phyloP scores from a whole-genome alignment of 2,329 filamentous ascomycete species.

The Sarocladium brachiariae region DNA sequence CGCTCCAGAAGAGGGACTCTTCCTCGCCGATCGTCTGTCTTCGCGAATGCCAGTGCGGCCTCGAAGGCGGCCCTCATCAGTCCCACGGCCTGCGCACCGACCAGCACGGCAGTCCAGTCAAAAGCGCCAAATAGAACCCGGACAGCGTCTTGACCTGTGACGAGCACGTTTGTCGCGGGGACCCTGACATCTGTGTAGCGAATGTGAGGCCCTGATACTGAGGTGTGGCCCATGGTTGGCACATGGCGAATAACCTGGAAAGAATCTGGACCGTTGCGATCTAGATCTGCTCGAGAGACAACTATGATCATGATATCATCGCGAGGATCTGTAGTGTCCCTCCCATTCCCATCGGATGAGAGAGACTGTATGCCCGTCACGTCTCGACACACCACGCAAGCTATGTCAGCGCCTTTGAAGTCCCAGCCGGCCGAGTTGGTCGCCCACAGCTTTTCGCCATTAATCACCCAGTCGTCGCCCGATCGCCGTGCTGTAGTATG shows the following conservation, averaged over 20 bases:
- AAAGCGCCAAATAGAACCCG: conserved; percentile 36
- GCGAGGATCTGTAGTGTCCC: conserved; percentile 16
- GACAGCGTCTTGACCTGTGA: not conserved
- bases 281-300: conserved; percentile 40
- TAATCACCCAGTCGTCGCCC: conserved; percentile 44
- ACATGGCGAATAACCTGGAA: conserved; percentile 41
- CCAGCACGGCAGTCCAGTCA: conserved; percentile 37
- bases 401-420: conserved; percentile 41
- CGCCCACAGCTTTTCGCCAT: conserved; percentile 51
- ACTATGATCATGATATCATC: conserved; percentile 39
- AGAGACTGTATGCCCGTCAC: conserved; percentile 15
- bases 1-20: conserved; percentile 36
- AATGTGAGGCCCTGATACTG: conserved; percentile 41
- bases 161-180: conserved; percentile 38
- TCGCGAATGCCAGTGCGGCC: conserved; percentile 42
- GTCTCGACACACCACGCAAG: conserved; percentile 44
- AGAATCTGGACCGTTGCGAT: conserved; percentile 31
- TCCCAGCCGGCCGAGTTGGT: conserved; percentile 50
- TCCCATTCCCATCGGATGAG: not conserved
- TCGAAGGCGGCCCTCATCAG: conserved; percentile 49
- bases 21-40: conserved; percentile 37
- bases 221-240: conserved; percentile 38
- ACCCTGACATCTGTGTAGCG: conserved; percentile 40
- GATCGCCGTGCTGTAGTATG: conserved; percentile 40
- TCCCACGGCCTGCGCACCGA: conserved; percentile 47